Evolutionary conservation across 2,329 filamentous ascomycete genomes (phyloP), one percentile per base, ranked within the genome.

Genomic region (Apiospora malaysiana): DNA sequence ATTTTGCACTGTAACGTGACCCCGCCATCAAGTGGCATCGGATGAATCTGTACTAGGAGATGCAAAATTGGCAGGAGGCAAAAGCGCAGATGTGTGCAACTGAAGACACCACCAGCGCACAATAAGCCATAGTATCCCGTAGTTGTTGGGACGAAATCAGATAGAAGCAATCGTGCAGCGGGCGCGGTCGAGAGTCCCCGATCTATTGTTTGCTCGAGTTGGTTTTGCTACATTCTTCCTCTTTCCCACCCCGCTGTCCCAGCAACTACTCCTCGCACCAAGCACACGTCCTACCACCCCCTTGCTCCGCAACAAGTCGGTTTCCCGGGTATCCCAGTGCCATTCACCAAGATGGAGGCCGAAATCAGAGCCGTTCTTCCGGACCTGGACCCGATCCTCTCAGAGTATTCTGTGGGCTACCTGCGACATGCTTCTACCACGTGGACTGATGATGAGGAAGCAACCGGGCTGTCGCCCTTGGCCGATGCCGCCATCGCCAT

Each of bases 391-490:
- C 93, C 92, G 71, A 88, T 97, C 73, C 86, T 98, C 75, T 95
- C 94, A 67, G 93, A 97, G 83, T 98, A 97, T 83, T 96, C 94
- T 59, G 93, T 94, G 75, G 96, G 96, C 71, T 99, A 98, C 81
- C 87, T 99, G 76, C 94, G 91, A 78, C 95, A 99, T 86, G 96
- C 96, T 67, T 96, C 95, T 66, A 95, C 92, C 75, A 87, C 93
- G 68, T 97, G 93, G 86, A 87, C 90, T 72, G 89, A 91, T 68
- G 94, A 97, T 74, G 86, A 90, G 69, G 94, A 97, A 74, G 79
- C 89, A 49, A 86, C 89, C 74, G 90, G 85, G n/a, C 84, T 88
- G 70, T 94, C 93, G 4, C 95, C 95, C 14, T 85, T 99, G 71
- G 88, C 90, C 72, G 95, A 98, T 81, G 96, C 96, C 68, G 94